Conservation (phyloP, 1,284 basidiomycete genomes). For the Rhodotorula sp. region DNA sequence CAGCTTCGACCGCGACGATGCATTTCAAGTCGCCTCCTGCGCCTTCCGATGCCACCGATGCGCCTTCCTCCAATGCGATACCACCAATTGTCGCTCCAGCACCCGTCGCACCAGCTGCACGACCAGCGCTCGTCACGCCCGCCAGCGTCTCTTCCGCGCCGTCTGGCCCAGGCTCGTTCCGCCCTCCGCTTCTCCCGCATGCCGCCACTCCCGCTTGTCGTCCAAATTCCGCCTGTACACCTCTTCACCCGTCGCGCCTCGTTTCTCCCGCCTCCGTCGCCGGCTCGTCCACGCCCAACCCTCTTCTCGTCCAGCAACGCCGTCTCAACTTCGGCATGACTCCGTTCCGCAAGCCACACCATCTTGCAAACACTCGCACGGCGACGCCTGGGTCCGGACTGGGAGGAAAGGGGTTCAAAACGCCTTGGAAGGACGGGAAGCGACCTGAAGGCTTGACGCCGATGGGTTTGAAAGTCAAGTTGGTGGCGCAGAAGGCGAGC, state of each 20-base stretch:
- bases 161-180: background rate
- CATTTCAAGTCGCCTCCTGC: too few species aligned
- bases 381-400: background rate
- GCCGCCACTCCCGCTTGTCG: slow-evolving; percentile 5
- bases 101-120: background rate
- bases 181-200: slow-evolving; percentile 1
- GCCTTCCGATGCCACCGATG: too few species aligned
- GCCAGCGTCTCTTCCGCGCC: background rate
- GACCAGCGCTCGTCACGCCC: background rate
- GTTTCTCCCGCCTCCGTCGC: background rate
- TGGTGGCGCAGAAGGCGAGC: background rate
- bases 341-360: slow-evolving; percentile 31
- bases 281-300: slow-evolving; percentile 3
- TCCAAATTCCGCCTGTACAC: background rate
- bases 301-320: slow-evolving; percentile 13
- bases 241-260: background rate
- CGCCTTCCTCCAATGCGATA: too few species aligned
- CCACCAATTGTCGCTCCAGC: background rate
- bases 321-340: slow-evolving; percentile 43
- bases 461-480: slow-evolving; percentile 18
- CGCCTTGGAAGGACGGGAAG: slow-evolving; percentile 43
- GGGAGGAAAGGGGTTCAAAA: slow-evolving; percentile 36
- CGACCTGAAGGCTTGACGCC: slow-evolving; percentile 37
- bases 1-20: background rate
- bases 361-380: slow-evolving; percentile 30